Conservation (phyloP, 2,329 filamentous ascomycete species). For the Botrytis aclada region DNA sequence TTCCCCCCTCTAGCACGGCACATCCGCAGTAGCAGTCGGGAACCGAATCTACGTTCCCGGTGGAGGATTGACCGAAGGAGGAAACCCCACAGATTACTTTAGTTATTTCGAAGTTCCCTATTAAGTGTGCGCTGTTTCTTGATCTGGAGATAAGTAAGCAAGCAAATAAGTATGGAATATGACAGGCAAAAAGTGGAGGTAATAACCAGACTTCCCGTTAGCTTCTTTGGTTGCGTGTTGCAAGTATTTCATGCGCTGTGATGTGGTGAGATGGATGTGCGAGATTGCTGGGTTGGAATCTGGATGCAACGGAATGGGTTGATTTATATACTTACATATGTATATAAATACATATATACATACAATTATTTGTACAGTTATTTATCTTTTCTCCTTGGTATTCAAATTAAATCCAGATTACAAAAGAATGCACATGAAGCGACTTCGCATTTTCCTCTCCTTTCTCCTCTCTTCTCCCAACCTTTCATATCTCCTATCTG, state of each 20-base stretch:
- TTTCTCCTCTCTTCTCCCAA: neutral
- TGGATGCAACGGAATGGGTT: neutral
- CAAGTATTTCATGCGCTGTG: neutral
- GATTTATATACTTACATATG: neutral
- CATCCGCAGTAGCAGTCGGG: constrained; percentile 34
- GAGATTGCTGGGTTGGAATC: neutral
- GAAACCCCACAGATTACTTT: neutral
- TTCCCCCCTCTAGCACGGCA: constrained; percentile 33
- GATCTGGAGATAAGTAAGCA: neutral
- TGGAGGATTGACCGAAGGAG: constrained; percentile 32
- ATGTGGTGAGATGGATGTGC: neutral
- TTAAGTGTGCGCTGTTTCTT: neutral
- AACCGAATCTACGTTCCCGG: constrained; percentile 39
- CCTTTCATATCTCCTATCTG: neutral
- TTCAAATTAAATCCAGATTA: neutral
- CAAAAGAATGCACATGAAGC: neutral
- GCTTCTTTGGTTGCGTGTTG: neutral
- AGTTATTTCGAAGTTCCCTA: constrained; percentile 14
- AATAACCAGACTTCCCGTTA: neutral
- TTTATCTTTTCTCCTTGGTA: neutral
- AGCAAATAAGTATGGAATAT: neutral
- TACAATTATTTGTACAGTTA: neutral
- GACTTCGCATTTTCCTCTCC: neutral
- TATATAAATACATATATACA: neutral
- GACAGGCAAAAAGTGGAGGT: neutral